phyloP scores from a whole-genome alignment of 306 rosid species.

The Begonia loranthoides region DNA sequence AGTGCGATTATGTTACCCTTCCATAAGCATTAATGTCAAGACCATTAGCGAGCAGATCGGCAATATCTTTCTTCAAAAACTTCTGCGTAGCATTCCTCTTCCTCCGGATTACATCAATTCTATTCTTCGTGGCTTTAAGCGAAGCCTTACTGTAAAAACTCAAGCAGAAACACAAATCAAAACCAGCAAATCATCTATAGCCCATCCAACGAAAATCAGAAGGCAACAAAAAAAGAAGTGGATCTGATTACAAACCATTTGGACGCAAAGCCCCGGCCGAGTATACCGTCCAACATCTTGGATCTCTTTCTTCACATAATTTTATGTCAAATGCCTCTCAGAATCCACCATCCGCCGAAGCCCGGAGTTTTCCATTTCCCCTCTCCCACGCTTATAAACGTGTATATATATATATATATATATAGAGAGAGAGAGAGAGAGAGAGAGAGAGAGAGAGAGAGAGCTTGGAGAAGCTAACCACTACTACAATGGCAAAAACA shows the following conservation, averaged over 20 bases:
- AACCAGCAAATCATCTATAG: not conserved
- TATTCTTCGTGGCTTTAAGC: slow-evolving; percentile 68
- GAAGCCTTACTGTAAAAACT: slow-evolving; percentile 45
- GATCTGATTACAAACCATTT: slow-evolving; percentile 54
- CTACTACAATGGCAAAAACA: too few species aligned
- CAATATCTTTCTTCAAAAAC: slow-evolving; percentile 76
- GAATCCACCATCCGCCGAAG: slow-evolving; percentile 14
- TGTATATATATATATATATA: slow-evolving; percentile 7
- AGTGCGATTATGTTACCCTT: slow-evolving; percentile 37
- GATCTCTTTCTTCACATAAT: slow-evolving; percentile 13
- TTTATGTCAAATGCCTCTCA: slow-evolving; percentile 16
- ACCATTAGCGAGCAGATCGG: slow-evolving; percentile 72
- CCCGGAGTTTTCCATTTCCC: slow-evolving; percentile 4
- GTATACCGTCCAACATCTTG: slow-evolving; percentile 70
- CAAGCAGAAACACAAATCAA: slow-evolving; percentile 3
- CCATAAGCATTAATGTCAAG: slow-evolving; percentile 67
- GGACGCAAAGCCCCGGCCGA: slow-evolving; percentile 72
- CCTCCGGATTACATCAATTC: slow-evolving; percentile 90
- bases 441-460: slow-evolving; percentile 17
- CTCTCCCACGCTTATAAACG: not conserved
- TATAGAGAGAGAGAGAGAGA: slow-evolving; percentile 21
- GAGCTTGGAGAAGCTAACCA: not conserved
- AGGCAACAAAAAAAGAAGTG: not conserved
- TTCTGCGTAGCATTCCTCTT: slow-evolving; percentile 89
- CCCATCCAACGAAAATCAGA: slow-evolving; percentile 2